Base-by-base conservation (phyloP, 2,329 filamentous ascomycete species). In the Helotiales sp. region DNA sequence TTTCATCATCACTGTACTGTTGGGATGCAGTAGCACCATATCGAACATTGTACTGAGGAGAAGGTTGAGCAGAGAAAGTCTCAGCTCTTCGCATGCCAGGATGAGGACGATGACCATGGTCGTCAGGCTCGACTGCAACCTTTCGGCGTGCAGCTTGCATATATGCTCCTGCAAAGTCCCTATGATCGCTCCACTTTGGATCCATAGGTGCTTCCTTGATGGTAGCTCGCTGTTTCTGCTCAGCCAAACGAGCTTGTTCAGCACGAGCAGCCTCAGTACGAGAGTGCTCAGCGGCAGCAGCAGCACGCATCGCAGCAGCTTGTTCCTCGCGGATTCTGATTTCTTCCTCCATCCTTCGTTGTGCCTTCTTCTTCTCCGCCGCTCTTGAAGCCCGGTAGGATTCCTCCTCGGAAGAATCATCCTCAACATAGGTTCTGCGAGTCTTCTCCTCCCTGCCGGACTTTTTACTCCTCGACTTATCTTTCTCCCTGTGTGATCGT, bases 391-490 rank as follows among this genome's bases (percentile, higher is more conserved):
- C n/a, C 33, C 50, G 33, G 19, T 31, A 38, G 27, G 8, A 2
- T 5, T 59, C 57, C 1, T 67, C 61, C 17, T 67, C 65, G 27
- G 65, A 63, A 25, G 63, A 63, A 36, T 69, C 67, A 17, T 67
- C 68, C 13, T 70, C 67, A 8, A 67, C 62, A 58, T 66, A 67
- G 15, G 64, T 36, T 31, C 55, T 54, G 15, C 58, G 58, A 9
- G 58, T 48, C 53, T 70, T 72, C 53, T 72, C 70, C 17, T 72
- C 70, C 1, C 62, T 55, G 5, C 63, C 74, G 51, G 70, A 72
- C 49, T 78, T 77, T 63, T 72, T 71, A 22, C 79, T 78, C 57
- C 54, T 66, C 49, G 60, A 64, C 64, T 67, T 75, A 66, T 65
- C 69, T 63, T 64, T 70, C 57, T 64, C 66, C 34, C 58, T 58